These are phyloP conservation scores for Arachnomyces sp. DNA, from an alignment of 2,329 filamentous ascomycete genomes.

Conservation along the genomic window DNA sequence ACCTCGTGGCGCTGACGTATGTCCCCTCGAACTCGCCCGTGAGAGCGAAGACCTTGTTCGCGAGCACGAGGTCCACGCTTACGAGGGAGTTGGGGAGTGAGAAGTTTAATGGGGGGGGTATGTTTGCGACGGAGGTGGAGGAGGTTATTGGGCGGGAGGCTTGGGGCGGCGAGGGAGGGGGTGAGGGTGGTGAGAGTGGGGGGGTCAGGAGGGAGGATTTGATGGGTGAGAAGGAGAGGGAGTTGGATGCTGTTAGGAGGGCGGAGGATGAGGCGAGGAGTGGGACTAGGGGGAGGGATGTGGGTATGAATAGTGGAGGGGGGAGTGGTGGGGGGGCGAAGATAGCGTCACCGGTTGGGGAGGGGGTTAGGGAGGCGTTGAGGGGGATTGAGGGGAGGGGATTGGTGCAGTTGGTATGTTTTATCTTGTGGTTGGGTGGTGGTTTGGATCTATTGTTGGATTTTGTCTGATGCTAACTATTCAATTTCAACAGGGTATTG, in stretches of 20 bases:
- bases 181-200: conserved; percentile 15
- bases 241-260: conserved; percentile 48
- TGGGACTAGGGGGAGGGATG: conserved; percentile 43
- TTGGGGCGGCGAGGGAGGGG: conserved; percentile 45
- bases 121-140: conserved; percentile 52
- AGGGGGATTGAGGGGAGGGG: conserved; percentile 28
- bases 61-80: conserved; percentile 53
- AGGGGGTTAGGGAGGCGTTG: conserved; percentile 46
- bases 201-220: conserved; percentile 38
- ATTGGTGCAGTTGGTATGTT: conserved; percentile 44
- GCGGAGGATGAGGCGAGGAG: conserved; percentile 51
- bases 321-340: conserved; percentile 22
- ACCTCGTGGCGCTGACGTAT: conserved; percentile 50
- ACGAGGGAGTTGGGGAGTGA: conserved; percentile 53
- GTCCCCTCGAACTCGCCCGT: conserved; percentile 56
- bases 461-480: conserved; percentile 16
- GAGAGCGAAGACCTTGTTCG: conserved; percentile 58
- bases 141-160: conserved; percentile 49
- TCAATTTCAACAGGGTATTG: conserved; percentile 27
- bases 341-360: conserved; percentile 42
- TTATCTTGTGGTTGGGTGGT: conserved; percentile 5
- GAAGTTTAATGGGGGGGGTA: conserved; percentile 46
- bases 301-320: conserved; percentile 29
- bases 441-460: conserved; percentile 3
- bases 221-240: conserved; percentile 54